Evolutionary conservation across 1,284 basidiomycete species (phyloP).

Genomic region (Lentinula novae-zelandiae): DNA sequence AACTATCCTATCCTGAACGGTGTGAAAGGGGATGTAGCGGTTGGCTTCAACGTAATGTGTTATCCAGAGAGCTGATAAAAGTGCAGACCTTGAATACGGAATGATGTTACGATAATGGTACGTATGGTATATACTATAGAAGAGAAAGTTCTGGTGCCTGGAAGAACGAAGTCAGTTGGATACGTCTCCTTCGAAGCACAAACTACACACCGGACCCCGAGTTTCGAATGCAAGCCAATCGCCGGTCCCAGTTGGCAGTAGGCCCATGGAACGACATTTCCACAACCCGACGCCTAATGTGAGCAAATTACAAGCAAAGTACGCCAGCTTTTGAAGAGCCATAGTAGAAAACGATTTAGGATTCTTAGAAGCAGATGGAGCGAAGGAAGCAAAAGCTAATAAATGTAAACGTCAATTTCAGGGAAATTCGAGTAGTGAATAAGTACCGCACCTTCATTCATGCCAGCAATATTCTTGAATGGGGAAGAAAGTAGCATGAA

Average conservation of each 20-base stretch:
- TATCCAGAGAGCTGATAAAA: not conserved
- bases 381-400: conserved; percentile 64
- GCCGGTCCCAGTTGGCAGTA: conserved; percentile 82
- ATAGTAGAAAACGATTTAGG: conserved; percentile 53
- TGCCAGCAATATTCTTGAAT: conserved; percentile 72
- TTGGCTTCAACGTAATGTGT: too few species aligned
- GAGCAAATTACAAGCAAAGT: conserved; percentile 66
- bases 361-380: conserved; percentile 44
- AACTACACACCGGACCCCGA: conserved; percentile 56
- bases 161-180: not conserved
- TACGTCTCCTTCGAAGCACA: not conserved
- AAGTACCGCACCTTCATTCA: conserved; percentile 62
- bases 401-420: not conserved
- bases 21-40: too few species aligned
- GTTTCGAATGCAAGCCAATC: conserved; percentile 93
- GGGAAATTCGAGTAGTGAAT: not conserved
- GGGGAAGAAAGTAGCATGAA: conserved; percentile 85
- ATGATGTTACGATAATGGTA: not conserved
- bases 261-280: conserved; percentile 89
- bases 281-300: conserved; percentile 80
- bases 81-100: not conserved
- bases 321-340: conserved; percentile 63
- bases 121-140: conserved; percentile 18
- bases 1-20: too few species aligned
- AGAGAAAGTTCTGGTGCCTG: conserved; percentile 33